Conservation (phyloP, 768 basidiomycete genomes). For the Polyporus arcularius region DNA sequence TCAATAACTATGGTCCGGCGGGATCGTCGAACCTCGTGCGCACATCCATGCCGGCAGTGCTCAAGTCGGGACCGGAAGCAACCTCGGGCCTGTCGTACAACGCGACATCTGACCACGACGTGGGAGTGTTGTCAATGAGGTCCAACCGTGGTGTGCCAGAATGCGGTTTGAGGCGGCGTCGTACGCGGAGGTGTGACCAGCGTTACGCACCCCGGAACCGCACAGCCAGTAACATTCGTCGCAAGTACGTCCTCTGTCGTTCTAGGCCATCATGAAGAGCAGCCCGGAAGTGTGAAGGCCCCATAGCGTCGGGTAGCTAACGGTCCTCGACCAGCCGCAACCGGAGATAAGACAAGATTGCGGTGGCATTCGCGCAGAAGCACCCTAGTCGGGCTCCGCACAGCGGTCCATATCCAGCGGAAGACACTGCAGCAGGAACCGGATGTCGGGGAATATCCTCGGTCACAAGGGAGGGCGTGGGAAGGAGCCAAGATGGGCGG, state of each 20-base stretch:
- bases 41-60: too few relatives aligned
- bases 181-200: too few relatives aligned
- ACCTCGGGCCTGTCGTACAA: constrained; percentile 1
- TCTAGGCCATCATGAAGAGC: not conserved
- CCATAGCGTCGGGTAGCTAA: not conserved
- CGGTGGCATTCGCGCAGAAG: not conserved
- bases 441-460: not conserved
- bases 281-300: not conserved
- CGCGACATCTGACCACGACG: constrained; percentile 8
- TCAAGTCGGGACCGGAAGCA: not conserved
- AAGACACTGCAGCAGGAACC: not conserved
- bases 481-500: not conserved
- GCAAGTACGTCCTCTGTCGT: too few relatives aligned
- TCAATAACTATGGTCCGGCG: too few relatives aligned
- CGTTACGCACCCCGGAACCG: too few relatives aligned
- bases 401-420: not conserved
- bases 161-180: too few relatives aligned
- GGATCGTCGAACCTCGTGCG: too few relatives aligned
- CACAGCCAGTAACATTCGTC: too few relatives aligned
- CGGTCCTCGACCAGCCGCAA: not conserved
- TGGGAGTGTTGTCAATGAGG: not conserved
- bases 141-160: not conserved
- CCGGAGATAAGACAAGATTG: not conserved
- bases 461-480: constrained; percentile 8
- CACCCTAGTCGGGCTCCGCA: not conserved